phyloP scores from a whole-genome alignment of 495 filamentous ascomycete genomes.

The Trichoderma orchidacearum region DNA sequence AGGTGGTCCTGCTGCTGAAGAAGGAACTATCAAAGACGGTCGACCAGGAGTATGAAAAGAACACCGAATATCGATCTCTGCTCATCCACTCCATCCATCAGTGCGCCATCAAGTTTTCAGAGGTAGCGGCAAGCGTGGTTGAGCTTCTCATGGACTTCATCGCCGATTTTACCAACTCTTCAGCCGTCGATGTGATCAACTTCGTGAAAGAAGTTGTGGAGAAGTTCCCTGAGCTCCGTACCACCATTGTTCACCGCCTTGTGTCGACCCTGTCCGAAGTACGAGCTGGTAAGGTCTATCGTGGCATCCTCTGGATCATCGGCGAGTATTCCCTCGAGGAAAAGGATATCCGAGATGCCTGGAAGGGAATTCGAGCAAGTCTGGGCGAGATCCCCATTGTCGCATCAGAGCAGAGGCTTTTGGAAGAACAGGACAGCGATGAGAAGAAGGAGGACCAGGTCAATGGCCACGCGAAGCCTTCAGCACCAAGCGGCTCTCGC shows the following conservation, averaged over 20 bases:
- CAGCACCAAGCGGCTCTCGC: conserved; percentile 68
- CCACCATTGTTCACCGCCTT: conserved; percentile 73
- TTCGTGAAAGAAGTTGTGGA: conserved; percentile 99
- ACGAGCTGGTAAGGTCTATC: conserved; percentile 91
- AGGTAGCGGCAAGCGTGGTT: conserved; percentile 92
- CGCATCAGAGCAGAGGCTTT: conserved; percentile 82
- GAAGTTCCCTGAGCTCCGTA: conserved; percentile 84
- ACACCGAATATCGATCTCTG: conserved; percentile 89
- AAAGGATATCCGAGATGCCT: conserved; percentile 88
- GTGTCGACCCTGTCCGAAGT: conserved; percentile 89
- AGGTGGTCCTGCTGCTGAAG: conserved; percentile 90
- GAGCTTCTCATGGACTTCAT: conserved; percentile 99
- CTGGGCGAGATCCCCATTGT: conserved; percentile 96
- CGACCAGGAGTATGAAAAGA: conserved; percentile 98
- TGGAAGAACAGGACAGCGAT: conserved; percentile 47
- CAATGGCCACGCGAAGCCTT: conserved; percentile 66
- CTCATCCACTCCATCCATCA: conserved; percentile 95
- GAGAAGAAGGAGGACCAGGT: conserved; percentile 54
- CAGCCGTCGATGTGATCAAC: conserved; percentile 92
- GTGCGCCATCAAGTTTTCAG: conserved; percentile 97
- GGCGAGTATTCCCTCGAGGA: conserved; percentile 94
- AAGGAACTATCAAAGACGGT: conserved; percentile 96
- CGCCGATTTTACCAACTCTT: conserved; percentile 92
- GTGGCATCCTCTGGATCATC: conserved; percentile 93
- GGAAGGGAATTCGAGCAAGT: conserved; percentile 90